Percentiles rank a stretch among this genome's conserved stretches.
Evolutionary conservation across 768 basidiomycete species (phyloP).

Genomic region (Lactarius quietus): DNA sequence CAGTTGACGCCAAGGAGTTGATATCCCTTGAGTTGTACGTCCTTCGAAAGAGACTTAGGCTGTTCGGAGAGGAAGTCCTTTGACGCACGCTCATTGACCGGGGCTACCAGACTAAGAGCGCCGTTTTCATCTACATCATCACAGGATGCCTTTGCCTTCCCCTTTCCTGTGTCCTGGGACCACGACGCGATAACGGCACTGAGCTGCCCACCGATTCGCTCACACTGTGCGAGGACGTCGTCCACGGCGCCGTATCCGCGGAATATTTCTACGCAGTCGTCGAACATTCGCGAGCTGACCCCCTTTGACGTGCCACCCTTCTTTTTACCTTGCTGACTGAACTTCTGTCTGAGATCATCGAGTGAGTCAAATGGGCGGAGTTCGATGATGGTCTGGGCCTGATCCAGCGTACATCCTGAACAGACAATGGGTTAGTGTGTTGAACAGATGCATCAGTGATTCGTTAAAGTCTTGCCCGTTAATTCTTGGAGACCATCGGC

Average conservation of each 20-base stretch:
- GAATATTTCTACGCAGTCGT: slow-evolving; percentile 84
- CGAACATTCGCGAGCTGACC: slow-evolving; percentile 85
- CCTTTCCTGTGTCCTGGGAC: slow-evolving; percentile 40
- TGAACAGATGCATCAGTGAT: neutral
- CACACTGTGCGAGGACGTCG: slow-evolving; percentile 82
- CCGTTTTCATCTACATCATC: slow-evolving; percentile 53
- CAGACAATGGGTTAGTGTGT: slow-evolving; percentile 12
- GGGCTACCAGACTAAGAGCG: slow-evolving; percentile 52
- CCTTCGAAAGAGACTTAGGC: slow-evolving; percentile 61
- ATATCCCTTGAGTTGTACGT: slow-evolving; percentile 88
- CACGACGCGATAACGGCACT: slow-evolving; percentile 75
- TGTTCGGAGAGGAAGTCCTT: slow-evolving; percentile 72
- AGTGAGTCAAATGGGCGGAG: slow-evolving; percentile 78
- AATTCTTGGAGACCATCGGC: slow-evolving; percentile 67
- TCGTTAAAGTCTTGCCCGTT: slow-evolving; percentile 50
- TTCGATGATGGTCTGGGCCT: slow-evolving; percentile 73
- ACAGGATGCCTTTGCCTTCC: slow-evolving; percentile 37
- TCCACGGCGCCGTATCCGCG: slow-evolving; percentile 86
- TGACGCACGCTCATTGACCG: slow-evolving; percentile 40
- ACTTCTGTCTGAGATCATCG: slow-evolving; percentile 69
- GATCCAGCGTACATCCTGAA: slow-evolving; percentile 73
- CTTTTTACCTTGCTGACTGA: slow-evolving; percentile 65
- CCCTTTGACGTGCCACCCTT: slow-evolving; percentile 81
- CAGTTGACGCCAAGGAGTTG: slow-evolving; percentile 98
- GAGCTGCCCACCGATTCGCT: slow-evolving; percentile 75